phyloP scores from a whole-genome alignment of 495 filamentous ascomycete species.

The Podospora sp. region DNA sequence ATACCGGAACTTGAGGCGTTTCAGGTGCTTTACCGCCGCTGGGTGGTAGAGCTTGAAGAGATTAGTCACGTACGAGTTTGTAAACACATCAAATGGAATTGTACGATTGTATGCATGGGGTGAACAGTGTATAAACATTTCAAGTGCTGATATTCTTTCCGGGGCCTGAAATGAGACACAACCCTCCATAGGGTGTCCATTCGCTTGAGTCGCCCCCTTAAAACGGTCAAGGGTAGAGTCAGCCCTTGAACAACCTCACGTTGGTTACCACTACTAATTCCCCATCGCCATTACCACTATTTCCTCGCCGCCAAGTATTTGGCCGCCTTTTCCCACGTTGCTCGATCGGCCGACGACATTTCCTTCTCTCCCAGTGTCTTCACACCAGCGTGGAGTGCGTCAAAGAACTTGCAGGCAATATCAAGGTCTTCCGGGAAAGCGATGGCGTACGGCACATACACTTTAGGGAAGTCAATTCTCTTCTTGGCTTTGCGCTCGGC shows the following conservation, averaged over 20 bases:
- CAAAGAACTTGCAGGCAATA: conserved; percentile 79
- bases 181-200: too few species aligned
- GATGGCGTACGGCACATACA: conserved; percentile 72
- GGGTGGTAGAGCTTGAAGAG: too few species aligned
- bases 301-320: conserved; percentile 55
- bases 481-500: conserved; percentile 62
- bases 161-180: too few species aligned
- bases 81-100: too few species aligned
- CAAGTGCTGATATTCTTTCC: too few species aligned
- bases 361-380: conserved; percentile 62
- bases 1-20: too few species aligned
- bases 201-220: too few species aligned
- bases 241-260: background rate
- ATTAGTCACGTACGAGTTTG: too few species aligned
- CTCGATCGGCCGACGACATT: conserved; percentile 58
- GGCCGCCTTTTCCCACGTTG: conserved; percentile 66
- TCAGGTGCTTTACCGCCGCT: too few species aligned
- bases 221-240: too few species aligned
- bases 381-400: conserved; percentile 73
- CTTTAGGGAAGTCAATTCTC: conserved; percentile 59
- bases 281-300: background rate
- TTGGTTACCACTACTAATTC: background rate
- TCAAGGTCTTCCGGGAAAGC: conserved; percentile 77
- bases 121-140: too few species aligned
- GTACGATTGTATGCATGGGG: too few species aligned